A percentile compares a stretch with the other conserved stretches of the same genome.
phyloP scores from a whole-genome alignment of 139 green algal genomes.

The Chlamydomonas incerta region DNA sequence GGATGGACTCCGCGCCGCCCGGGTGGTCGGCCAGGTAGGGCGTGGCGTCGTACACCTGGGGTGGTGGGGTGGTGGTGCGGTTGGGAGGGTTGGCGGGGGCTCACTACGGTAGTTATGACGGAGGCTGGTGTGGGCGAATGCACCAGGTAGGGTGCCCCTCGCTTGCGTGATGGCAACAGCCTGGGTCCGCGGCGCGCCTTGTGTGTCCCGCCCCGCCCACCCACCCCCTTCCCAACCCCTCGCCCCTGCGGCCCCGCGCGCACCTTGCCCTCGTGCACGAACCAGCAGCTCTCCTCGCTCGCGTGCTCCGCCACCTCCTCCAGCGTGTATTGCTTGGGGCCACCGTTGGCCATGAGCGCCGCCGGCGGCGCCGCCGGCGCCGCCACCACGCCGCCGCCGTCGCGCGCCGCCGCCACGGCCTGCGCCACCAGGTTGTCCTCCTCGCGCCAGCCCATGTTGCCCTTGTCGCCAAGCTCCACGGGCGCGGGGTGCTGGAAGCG shows the following conservation, averaged over 20 bases:
- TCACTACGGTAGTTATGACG: neutral
- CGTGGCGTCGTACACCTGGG: constrained; percentile 93
- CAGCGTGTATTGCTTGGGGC: constrained; percentile 67
- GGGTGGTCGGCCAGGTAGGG: constrained; percentile 94
- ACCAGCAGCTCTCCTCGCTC: constrained; percentile 87
- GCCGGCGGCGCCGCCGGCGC: neutral
- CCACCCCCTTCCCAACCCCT: neutral
- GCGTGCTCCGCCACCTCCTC: constrained; percentile 84
- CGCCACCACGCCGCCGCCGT: constrained; percentile 13
- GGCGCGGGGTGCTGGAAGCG: constrained; percentile 89
- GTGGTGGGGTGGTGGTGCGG: neutral
- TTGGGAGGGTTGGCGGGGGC: too few species aligned
- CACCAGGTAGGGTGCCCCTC: too few species aligned
- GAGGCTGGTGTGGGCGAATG: too few species aligned
- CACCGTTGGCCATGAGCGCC: neutral
- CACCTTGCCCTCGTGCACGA: constrained; percentile 92
- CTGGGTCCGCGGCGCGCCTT: too few species aligned
- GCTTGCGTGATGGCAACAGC: too few species aligned
- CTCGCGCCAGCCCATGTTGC: constrained; percentile 77
- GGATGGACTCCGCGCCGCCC: constrained; percentile 87
- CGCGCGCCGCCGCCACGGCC: constrained; percentile 28
- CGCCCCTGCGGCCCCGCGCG: neutral
- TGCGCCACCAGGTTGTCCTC: constrained; percentile 70
- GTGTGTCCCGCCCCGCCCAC: too few species aligned
- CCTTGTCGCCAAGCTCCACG: constrained; percentile 66